Conservation (phyloP, 1,284 basidiomycete species). For the Apiotrichum laibachii region DNA sequence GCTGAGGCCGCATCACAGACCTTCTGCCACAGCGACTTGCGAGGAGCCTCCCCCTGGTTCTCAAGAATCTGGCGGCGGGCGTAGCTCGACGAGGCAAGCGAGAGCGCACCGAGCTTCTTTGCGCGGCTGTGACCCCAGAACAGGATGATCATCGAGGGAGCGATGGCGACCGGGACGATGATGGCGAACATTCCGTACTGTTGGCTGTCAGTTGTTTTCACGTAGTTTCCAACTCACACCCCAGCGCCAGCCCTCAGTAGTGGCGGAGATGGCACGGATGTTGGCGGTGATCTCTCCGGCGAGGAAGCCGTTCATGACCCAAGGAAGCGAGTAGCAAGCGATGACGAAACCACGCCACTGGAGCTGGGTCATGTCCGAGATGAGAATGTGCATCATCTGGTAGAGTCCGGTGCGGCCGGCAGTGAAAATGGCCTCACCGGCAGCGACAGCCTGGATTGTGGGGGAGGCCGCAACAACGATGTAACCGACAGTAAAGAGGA, state of each 20-base stretch:
- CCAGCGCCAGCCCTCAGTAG: conserved; percentile 61
- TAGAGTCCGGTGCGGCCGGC: conserved; percentile 38
- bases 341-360: conserved; percentile 69
- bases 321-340: conserved; percentile 64
- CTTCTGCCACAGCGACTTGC: background rate
- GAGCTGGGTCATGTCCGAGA: conserved; percentile 70
- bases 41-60: background rate
- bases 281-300: conserved; percentile 57
- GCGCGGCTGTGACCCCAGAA: conserved; percentile 9
- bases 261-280: conserved; percentile 51
- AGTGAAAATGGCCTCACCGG: conserved; percentile 39
- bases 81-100: conserved; percentile 43
- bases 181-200: conserved; percentile 49
- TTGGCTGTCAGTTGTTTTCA: conserved; percentile 19
- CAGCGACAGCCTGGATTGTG: conserved; percentile 34
- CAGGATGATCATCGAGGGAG: conserved; percentile 30
- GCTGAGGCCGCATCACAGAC: conserved; percentile 19
- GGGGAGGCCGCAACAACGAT: conserved; percentile 32
- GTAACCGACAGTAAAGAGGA: conserved; percentile 42
- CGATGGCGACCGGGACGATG: conserved; percentile 38
- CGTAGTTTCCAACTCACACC: conserved; percentile 53
- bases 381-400: conserved; percentile 18
- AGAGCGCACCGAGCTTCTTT: conserved; percentile 15
- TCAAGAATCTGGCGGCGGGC: conserved; percentile 10
- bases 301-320: conserved; percentile 52